These are phyloP conservation scores for Clarireedia hainanense DNA, from an alignment of 2,329 filamentous ascomycete species.

Conservation along the genomic window DNA sequence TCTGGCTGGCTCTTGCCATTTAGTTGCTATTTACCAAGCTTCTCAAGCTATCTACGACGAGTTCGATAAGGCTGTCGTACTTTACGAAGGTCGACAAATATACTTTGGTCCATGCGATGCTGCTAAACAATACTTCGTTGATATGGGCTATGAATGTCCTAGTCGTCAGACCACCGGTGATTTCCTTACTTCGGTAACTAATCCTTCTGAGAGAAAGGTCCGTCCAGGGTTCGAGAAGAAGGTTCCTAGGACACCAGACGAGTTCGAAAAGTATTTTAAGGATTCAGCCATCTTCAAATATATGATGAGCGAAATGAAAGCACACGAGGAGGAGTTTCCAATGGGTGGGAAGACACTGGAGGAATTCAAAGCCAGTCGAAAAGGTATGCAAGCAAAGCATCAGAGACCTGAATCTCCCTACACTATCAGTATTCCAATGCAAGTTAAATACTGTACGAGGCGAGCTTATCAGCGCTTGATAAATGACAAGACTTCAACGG, in stretches of 20 bases:
- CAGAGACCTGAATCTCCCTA: conserved; percentile 39
- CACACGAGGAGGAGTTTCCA: conserved; percentile 25
- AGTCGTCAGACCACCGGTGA: conserved; percentile 48
- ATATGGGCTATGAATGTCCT: conserved; percentile 63
- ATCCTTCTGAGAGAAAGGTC: conserved; percentile 47
- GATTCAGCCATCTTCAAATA: conserved; percentile 35
- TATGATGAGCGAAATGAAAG: conserved; percentile 30
- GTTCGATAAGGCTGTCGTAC: conserved; percentile 60
- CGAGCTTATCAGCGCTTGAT: conserved; percentile 68
- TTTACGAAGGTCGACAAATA: conserved; percentile 61
- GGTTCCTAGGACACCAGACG: conserved; percentile 59
- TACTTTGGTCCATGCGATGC: conserved; percentile 58
- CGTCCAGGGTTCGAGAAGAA: conserved; percentile 45
- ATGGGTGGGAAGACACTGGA: conserved; percentile 34
- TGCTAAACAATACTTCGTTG: conserved; percentile 60
- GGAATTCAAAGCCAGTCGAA: conserved; percentile 45
- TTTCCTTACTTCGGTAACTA: conserved; percentile 69
- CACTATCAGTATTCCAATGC: conserved; percentile 42
- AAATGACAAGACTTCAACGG: conserved; percentile 35
- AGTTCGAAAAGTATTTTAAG: conserved; percentile 49
- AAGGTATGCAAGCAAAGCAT: conserved; percentile 37
- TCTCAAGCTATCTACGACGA: conserved; percentile 59
- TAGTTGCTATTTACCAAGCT: conserved; percentile 68
- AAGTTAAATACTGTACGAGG: conserved; percentile 69
- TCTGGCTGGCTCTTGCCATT: conserved; percentile 52